phyloP scores from a whole-genome alignment of 2,329 filamentous ascomycete species.

The Phialophora macrospora region DNA sequence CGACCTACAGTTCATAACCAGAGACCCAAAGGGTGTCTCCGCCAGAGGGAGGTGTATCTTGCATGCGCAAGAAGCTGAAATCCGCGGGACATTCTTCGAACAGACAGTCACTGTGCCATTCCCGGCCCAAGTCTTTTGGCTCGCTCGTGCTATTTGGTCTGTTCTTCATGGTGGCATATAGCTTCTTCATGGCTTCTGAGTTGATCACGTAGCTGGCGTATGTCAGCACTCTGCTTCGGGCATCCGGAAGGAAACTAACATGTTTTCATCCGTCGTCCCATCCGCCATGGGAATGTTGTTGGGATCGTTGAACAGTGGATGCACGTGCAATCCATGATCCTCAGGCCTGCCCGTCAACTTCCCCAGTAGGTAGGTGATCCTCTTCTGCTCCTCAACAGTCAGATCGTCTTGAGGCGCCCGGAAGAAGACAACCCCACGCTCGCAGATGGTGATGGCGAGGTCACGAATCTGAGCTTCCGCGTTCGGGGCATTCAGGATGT shows the following conservation, averaged over 20 bases:
- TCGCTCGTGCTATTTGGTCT: slow-evolving; percentile 26
- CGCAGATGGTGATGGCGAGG: slow-evolving; percentile 59
- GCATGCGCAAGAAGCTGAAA: slow-evolving; percentile 32
- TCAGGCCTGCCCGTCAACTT: slow-evolving; percentile 53
- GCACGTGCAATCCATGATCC: slow-evolving; percentile 59
- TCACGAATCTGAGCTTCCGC: slow-evolving; percentile 68
- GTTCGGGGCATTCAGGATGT: slow-evolving; percentile 65
- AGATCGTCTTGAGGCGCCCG: slow-evolving; percentile 55
- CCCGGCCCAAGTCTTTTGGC: slow-evolving; percentile 29
- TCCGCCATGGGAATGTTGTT: slow-evolving; percentile 36
- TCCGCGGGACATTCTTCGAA: slow-evolving; percentile 34
- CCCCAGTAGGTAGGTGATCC: slow-evolving; percentile 53
- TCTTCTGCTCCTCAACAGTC: slow-evolving; percentile 51
- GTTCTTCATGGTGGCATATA: slow-evolving; percentile 47
- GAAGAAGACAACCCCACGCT: slow-evolving; percentile 73
- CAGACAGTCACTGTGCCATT: slow-evolving; percentile 33
- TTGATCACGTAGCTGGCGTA: slow-evolving; percentile 61
- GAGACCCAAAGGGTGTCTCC: slow-evolving; percentile 69
- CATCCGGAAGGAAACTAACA: slow-evolving; percentile 19
- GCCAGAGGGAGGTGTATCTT: slow-evolving; percentile 48
- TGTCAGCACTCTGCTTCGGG: background rate
- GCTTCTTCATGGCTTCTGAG: slow-evolving; percentile 61
- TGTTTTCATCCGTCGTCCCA: slow-evolving; percentile 34
- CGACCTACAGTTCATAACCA: slow-evolving; percentile 68
- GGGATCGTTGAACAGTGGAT: slow-evolving; percentile 50